Evolutionary conservation across 1,284 basidiomycete genomes (phyloP), one percentile per base, ranked within the genome.

Genomic region (Marasmius fiardii): DNA sequence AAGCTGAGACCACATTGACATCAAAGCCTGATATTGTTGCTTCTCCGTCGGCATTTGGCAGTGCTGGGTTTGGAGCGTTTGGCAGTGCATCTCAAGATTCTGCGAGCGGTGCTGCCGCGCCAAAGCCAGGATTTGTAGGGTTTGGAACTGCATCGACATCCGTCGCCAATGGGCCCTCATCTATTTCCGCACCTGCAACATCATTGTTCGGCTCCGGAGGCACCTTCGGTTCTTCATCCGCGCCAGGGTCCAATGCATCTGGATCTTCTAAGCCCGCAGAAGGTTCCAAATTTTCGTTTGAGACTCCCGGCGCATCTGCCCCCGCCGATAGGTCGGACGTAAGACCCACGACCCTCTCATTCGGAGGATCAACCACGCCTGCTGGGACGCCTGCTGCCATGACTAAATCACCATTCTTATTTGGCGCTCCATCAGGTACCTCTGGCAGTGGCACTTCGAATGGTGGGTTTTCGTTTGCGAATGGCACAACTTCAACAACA

Each of bases 11-110:
- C 10, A 31, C 28, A 4, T 10, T 10, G 4, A 31, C 28, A 31
- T 4, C 28, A 10, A 31, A 31, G 10, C 4, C 4, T 10, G 28
- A 31, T 31, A 10, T 4, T 31, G 28, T 10, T 31, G 10, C 63
- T 56, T 26, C 49, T 21, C 12, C 26, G 23, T 45, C 53, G 31
- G 28, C 59, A 24, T 62, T 62, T 39, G 51, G 49, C 33, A 33
- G 34, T 44, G 31, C 54, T 44, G 23, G 23, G 20, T 41, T 31
- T 43, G 39, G 51, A 31, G 28, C 28, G 10, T 31, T 31, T 31
- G 28, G 28, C 4, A 31, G 28, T 31, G 10, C 4, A 31, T 4
- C 28, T 10, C 28, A 4, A 10, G 28, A 31, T 10, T 31, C 28
- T 31, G 10, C 28, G 6, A 44, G 31, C 18, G n/a, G 6, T 10